Conservation (phyloP, 768 basidiomycete genomes). For the Lactarius deliciosus region DNA sequence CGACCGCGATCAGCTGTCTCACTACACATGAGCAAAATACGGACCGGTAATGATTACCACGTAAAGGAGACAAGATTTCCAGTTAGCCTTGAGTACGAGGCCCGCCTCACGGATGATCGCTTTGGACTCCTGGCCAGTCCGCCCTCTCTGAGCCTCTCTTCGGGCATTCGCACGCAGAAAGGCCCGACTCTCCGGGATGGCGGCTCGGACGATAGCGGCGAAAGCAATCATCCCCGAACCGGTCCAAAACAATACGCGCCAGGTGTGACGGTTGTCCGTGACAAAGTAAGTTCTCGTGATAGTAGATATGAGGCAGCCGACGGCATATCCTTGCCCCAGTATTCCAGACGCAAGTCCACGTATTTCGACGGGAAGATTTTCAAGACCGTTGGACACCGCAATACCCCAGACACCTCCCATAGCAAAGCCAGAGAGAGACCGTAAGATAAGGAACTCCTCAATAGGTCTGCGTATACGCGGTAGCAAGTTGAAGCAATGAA, state of each 20-base stretch:
- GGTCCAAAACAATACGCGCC: constrained; percentile 83
- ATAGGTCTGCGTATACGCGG: constrained; percentile 79
- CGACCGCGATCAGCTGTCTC: constrained; percentile 10
- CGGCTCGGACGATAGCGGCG: constrained; percentile 63
- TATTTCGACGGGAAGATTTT: constrained; percentile 81
- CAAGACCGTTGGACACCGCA: constrained; percentile 75
- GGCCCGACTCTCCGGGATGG: constrained; percentile 74
- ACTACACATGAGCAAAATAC: constrained; percentile 2
- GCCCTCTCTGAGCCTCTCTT: constrained; percentile 43
- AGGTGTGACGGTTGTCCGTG: constrained; percentile 38
- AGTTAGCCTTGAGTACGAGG: constrained; percentile 77
- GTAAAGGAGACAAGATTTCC: constrained; percentile 79
- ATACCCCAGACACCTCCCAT: constrained; percentile 93
- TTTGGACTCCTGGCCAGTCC: constrained; percentile 51
- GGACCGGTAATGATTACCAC: constrained; percentile 71
- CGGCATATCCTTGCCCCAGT: constrained; percentile 86
- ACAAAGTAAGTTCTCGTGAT: constrained; percentile 73
- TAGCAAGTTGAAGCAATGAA: constrained; percentile 71
- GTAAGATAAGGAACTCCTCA: constrained; percentile 72
- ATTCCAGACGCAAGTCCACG: constrained; percentile 87
- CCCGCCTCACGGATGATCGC: constrained; percentile 70
- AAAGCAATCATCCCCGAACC: constrained; percentile 70
- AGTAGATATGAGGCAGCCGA: constrained; percentile 83
- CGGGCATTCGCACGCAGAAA: constrained; percentile 65
- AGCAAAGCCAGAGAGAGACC: constrained; percentile 79